Evolutionary conservation across 1,284 basidiomycete species (phyloP).

Genomic region (Exobasidium rhododendri): DNA sequence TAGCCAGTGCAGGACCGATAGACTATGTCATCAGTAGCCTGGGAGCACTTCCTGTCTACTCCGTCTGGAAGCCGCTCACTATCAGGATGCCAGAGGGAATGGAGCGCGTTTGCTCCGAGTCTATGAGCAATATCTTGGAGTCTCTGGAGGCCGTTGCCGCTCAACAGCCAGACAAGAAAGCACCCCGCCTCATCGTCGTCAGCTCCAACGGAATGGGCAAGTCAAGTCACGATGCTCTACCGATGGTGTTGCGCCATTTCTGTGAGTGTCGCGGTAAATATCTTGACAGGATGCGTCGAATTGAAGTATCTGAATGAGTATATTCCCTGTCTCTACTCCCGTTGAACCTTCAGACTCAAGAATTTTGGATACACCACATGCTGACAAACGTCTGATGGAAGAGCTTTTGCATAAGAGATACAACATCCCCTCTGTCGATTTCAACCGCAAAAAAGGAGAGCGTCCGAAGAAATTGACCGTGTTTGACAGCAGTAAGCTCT

Average conservation of each 20-base stretch:
- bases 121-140: not conserved
- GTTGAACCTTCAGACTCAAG: not conserved
- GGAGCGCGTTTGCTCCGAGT: not conserved
- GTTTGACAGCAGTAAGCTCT: not conserved
- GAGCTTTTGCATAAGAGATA: not conserved
- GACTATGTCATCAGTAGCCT: not conserved
- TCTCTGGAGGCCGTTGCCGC: not conserved
- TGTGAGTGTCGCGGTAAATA: too few relatives aligned
- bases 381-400: constrained; percentile 1
- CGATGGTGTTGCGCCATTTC: not conserved
- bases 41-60: not conserved
- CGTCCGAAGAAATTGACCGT: not conserved
- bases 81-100: not conserved
- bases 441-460: not conserved
- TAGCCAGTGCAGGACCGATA: not conserved
- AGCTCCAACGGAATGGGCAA: not conserved
- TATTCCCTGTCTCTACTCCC: too few relatives aligned
- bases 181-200: not conserved
- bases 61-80: not conserved
- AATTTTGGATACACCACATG: not conserved
- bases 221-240: not conserved
- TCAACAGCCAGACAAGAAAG: not conserved
- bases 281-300: too few relatives aligned
- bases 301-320: too few relatives aligned
- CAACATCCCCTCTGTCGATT: not conserved